Evolutionary conservation across 225 moss, liverwort and hornwort species (phyloP).

Genomic region (Marchantia polymorpha): DNA sequence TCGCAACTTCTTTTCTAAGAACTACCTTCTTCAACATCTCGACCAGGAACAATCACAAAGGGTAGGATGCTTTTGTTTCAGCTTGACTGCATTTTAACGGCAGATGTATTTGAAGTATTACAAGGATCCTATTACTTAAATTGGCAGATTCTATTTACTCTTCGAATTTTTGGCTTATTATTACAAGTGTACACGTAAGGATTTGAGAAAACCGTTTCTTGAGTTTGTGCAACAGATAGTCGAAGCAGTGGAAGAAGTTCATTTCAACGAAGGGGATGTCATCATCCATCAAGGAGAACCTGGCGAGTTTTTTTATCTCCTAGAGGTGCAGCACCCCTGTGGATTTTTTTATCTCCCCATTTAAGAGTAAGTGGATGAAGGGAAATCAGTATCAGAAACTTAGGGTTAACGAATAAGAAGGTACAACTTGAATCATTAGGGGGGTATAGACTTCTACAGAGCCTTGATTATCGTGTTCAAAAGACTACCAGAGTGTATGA

Average conservation of each 20-base stretch:
- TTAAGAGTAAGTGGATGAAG: not conserved
- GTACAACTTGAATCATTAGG: too few species aligned
- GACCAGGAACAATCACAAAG: conserved; percentile 73
- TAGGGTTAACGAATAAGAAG: too few species aligned
- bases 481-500: too few species aligned
- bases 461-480: too few species aligned
- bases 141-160: too few species aligned
- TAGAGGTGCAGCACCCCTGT: conserved; percentile 50
- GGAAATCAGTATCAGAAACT: too few species aligned
- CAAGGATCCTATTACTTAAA: too few species aligned
- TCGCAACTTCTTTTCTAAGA: conserved; percentile 52
- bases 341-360: not conserved
- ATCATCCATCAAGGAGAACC: conserved; percentile 81
- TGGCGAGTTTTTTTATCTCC: conserved; percentile 66
- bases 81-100: not conserved
- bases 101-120: too few species aligned
- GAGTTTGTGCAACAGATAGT: conserved; percentile 51
- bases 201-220: not conserved
- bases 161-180: too few species aligned
- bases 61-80: conserved; percentile 25
- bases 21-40: conserved; percentile 77
- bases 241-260: conserved; percentile 80
- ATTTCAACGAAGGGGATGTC: conserved; percentile 46
- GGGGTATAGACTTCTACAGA: too few species aligned
- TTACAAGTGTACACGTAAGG: not conserved